Evolutionary conservation across 2,329 filamentous ascomycete species (phyloP).

Genomic region (Sordariomycetes sp.): DNA sequence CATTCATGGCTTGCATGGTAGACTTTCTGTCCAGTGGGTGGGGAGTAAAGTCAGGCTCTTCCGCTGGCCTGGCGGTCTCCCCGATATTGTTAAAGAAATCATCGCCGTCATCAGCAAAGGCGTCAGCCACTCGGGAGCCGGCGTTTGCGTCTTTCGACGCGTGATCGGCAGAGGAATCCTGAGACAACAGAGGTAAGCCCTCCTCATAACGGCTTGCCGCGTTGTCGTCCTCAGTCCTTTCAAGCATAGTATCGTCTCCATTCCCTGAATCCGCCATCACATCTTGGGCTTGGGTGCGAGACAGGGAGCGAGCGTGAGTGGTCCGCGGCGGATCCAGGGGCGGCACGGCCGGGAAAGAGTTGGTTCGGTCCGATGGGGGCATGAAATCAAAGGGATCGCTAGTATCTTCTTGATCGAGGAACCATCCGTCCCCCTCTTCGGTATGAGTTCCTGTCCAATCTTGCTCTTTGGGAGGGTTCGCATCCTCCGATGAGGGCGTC

Average conservation of each 20-base stretch:
- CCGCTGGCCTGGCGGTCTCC: background rate
- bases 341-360: conserved; percentile 49
- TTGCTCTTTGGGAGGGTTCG: background rate
- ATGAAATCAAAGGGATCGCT: conserved; percentile 46
- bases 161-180: conserved; percentile 13
- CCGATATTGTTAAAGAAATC: conserved; percentile 6
- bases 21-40: conserved; percentile 2
- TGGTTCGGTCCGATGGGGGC: conserved; percentile 41
- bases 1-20: conserved; percentile 2
- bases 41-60: background rate
- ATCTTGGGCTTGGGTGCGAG: conserved; percentile 3
- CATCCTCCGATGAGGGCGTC: background rate
- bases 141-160: conserved; percentile 9
- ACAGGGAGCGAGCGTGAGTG: background rate
- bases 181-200: conserved; percentile 48
- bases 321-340: conserved; percentile 4
- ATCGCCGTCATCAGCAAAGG: conserved; percentile 11
- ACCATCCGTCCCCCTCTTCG: background rate
- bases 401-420: background rate
- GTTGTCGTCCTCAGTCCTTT: conserved; percentile 10
- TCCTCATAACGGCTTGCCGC: conserved; percentile 53
- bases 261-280: background rate
- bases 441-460: background rate
- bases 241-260: conserved; percentile 26
- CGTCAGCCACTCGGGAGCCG: conserved; percentile 6